These are phyloP conservation scores for Tulasnella sp. DNA, from an alignment of 768 basidiomycete species.

Conservation along the genomic window DNA sequence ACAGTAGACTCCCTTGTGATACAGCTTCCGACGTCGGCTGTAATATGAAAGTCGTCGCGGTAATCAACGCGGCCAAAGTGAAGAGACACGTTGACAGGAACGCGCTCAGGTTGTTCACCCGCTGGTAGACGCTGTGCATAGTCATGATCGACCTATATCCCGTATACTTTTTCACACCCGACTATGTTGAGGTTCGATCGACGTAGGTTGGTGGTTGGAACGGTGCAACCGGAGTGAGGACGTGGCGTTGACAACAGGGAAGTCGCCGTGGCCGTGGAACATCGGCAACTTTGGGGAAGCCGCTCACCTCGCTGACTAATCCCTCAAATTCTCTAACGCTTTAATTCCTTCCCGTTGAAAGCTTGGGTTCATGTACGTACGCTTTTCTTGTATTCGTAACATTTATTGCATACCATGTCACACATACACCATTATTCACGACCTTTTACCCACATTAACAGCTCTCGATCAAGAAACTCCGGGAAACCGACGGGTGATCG, in stretches of 20 bases:
- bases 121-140: constrained; percentile 27
- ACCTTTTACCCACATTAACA: background rate
- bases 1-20: background rate
- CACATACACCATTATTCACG: background rate
- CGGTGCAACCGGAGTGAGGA: background rate
- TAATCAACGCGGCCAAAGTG: constrained; percentile 55
- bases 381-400: background rate
- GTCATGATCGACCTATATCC: background rate
- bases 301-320: background rate
- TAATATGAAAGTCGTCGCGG: constrained; percentile 61
- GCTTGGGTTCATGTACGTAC: background rate
- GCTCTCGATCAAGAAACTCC: background rate
- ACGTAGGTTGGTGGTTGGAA: background rate
- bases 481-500: background rate
- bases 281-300: background rate
- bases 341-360: background rate
- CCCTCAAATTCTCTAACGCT: background rate
- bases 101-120: constrained; percentile 63
- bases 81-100: constrained; percentile 66
- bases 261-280: background rate
- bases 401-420: background rate
- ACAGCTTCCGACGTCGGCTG: constrained; percentile 26
- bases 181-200: background rate
- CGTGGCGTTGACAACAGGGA: background rate
- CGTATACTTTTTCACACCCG: background rate